phyloP scores from a whole-genome alignment of 768 basidiomycete species.

The Kwoniella mangroviensis region DNA sequence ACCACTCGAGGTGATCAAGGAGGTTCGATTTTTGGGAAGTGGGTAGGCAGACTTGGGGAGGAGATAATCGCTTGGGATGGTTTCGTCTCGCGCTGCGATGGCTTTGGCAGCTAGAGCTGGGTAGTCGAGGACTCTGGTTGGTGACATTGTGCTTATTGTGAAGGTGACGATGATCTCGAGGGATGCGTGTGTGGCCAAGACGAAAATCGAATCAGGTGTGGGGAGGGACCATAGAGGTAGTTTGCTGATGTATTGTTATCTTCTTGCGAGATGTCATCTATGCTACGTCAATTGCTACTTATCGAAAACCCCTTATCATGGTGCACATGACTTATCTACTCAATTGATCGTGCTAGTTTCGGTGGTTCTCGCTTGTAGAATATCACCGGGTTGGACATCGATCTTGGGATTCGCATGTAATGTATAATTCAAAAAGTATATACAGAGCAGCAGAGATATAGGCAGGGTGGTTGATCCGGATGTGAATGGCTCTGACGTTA shows the following conservation, averaged over 20 bases:
- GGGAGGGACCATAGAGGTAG: too few relatives aligned
- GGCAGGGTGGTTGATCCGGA: too few relatives aligned
- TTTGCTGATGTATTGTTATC: background rate
- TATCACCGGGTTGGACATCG: too few relatives aligned
- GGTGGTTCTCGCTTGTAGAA: background rate
- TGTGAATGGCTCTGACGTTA: background rate
- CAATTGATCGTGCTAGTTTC: background rate
- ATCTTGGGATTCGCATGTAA: too few relatives aligned
- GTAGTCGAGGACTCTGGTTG: background rate
- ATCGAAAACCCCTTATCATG: background rate
- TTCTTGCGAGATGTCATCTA: background rate
- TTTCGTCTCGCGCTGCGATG: constrained; percentile 6
- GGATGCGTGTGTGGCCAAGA: too few relatives aligned
- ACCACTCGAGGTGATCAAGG: constrained; percentile 1
- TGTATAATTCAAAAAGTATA: too few relatives aligned
- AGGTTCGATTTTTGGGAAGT: constrained; percentile 11
- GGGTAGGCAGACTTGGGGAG: background rate
- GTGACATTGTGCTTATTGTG: background rate
- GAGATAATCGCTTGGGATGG: constrained; percentile 25
- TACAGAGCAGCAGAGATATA: too few relatives aligned
- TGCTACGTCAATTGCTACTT: background rate
- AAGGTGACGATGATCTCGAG: background rate
- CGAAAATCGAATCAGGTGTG: too few relatives aligned
- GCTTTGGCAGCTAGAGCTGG: background rate
- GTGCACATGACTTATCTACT: background rate